Conservation (phyloP, 2,329 filamentous ascomycete species). For the Sclerotinia borealis region DNA sequence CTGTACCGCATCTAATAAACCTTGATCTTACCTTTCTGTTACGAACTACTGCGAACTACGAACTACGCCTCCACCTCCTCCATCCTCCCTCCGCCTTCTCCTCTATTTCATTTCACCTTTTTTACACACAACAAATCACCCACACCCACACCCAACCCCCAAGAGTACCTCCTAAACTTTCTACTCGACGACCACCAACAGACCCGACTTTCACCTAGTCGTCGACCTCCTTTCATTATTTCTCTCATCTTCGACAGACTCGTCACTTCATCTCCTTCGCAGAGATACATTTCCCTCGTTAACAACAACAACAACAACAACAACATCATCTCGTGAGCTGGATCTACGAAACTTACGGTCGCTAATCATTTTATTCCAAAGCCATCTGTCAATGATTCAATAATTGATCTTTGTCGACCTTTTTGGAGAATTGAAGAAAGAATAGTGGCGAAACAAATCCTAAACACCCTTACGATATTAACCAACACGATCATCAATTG, state of each 20-base stretch:
- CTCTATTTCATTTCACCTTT: conserved; percentile 1
- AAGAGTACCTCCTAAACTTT: neutral
- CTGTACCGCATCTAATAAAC: too few species aligned
- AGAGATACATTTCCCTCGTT: conserved; percentile 5
- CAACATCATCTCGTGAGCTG: conserved; percentile 11
- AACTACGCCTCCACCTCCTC: neutral
- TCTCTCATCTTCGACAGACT: neutral
- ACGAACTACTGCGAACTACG: neutral
- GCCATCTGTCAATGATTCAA: neutral
- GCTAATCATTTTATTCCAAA: conserved; percentile 8
- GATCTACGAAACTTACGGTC: conserved; percentile 8
- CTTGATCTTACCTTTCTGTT: neutral
- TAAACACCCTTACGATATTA: neutral
- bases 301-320: too few species aligned
- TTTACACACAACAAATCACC: neutral
- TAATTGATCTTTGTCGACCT: neutral
- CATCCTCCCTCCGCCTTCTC: neutral
- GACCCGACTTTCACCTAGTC: neutral
- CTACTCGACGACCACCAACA: conserved; percentile 3
- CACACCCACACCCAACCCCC: neutral
- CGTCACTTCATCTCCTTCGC: conserved; percentile 3
- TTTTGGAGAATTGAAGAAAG: conserved; percentile 4
- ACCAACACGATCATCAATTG: neutral
- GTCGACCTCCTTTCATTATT: conserved; percentile 8
- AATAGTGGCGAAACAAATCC: neutral